A percentile compares a stretch with the other conserved stretches of the same genome.
phyloP scores from a whole-genome alignment of 164 flowering plant genomes.

The Aristolochia californica region DNA sequence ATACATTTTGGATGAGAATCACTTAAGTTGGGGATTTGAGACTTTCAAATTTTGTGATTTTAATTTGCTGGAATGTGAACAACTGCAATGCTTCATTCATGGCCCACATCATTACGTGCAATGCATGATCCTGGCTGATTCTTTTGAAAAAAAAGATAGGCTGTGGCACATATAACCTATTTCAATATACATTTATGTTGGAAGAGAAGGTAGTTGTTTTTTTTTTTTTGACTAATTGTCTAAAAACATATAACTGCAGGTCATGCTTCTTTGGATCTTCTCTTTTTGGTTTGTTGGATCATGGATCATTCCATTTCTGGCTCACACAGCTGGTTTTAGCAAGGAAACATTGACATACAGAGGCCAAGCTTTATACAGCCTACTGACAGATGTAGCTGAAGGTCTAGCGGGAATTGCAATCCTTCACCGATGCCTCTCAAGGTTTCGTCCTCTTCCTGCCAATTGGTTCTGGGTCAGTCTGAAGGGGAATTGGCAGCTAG shows the following conservation, averaged over 20 bases:
- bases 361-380: slow-evolving; percentile 92
- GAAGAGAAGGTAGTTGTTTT: neutral
- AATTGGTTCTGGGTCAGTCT: slow-evolving; percentile 83
- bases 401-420: slow-evolving; percentile 93
- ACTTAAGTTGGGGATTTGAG: too few relatives aligned
- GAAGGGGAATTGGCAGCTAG: slow-evolving; percentile 70
- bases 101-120: too few relatives aligned
- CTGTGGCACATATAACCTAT: neutral
- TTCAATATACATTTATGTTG: neutral
- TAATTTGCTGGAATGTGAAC: too few relatives aligned
- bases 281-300: slow-evolving; percentile 97
- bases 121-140: too few relatives aligned
- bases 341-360: slow-evolving; percentile 72
- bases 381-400: slow-evolving; percentile 82
- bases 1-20: too few relatives aligned
- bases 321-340: slow-evolving; percentile 69
- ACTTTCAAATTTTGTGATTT: too few relatives aligned
- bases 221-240: neutral
- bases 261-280: slow-evolving; percentile 86
- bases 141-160: too few relatives aligned
- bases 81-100: too few relatives aligned
- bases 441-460: slow-evolving; percentile 69
- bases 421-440: slow-evolving; percentile 71
- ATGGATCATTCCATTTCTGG: slow-evolving; percentile 85
- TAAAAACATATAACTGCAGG: slow-evolving; percentile 37